phyloP scores from a whole-genome alignment of 352 stramenopile species.

The Phytopythium chamaehyphon region DNA sequence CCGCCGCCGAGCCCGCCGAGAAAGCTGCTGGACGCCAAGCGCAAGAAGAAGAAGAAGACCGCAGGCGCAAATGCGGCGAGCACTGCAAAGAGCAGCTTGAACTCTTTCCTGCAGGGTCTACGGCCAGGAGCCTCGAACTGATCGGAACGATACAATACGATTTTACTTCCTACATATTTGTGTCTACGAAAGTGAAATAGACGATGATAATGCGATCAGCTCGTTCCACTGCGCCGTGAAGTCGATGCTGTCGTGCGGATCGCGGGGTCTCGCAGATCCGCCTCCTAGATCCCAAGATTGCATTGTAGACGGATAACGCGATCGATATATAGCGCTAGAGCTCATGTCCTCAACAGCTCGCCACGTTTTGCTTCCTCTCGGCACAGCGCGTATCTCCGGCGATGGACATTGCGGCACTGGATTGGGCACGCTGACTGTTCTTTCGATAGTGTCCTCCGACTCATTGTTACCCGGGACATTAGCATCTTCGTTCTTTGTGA shows the following conservation, averaged over 20 bases:
- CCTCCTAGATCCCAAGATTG: conserved; percentile 26
- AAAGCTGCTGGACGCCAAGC: conserved; percentile 68
- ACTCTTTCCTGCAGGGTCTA: conserved; percentile 57
- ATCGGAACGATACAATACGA: conserved; percentile 4
- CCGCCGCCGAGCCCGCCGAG: conserved; percentile 48
- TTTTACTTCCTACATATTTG: neutral
- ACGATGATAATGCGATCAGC: conserved; percentile 20
- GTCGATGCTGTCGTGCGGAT: conserved; percentile 17
- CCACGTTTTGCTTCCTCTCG: conserved; percentile 1
- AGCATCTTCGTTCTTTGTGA: neutral
- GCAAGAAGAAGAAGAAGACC: conserved; percentile 73
- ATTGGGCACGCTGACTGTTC: no score
- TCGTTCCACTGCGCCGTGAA: conserved; percentile 22
- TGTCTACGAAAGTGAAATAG: conserved; percentile 16
- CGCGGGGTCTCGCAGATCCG: neutral
- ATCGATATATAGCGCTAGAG: neutral
- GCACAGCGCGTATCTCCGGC: neutral
- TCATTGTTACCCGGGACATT: neutral
- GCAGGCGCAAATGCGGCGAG: conserved; percentile 18
- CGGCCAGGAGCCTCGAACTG: conserved; percentile 27
- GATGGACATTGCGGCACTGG: conserved; percentile 4
- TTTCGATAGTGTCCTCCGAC: neutral
- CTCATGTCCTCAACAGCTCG: neutral
- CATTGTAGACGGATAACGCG: conserved; percentile 41
- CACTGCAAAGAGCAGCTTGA: conserved; percentile 64